phyloP scores from a whole-genome alignment of 2,329 filamentous ascomycete genomes.

The Fusarium udum region DNA sequence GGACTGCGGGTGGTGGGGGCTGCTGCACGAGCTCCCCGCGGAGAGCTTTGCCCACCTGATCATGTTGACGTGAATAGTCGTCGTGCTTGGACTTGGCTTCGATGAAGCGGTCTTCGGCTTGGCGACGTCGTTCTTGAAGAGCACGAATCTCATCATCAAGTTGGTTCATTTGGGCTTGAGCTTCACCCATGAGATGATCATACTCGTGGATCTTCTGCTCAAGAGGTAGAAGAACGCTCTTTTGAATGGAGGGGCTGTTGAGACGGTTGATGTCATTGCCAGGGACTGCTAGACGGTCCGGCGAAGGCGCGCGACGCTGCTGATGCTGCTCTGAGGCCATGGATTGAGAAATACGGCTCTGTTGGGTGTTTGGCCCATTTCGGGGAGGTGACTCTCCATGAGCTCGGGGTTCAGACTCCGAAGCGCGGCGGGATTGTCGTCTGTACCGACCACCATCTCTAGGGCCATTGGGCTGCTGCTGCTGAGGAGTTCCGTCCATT shows the following conservation, averaged over 20 bases:
- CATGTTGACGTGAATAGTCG: conserved; percentile 54
- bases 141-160: conserved; percentile 55
- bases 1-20: background rate
- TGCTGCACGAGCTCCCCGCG: conserved; percentile 48
- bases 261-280: conserved; percentile 51
- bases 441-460: conserved; percentile 36
- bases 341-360: conserved; percentile 28
- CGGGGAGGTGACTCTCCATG: conserved; percentile 25
- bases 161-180: conserved; percentile 53
- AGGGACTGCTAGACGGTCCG: conserved; percentile 24
- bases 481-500: conserved; percentile 34
- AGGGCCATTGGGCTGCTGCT: conserved; percentile 24
- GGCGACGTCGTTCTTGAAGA: conserved; percentile 53
- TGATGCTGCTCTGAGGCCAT: conserved; percentile 28
- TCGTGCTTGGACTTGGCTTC: conserved; percentile 57
- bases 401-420: conserved; percentile 27
- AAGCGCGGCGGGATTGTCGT: conserved; percentile 38
- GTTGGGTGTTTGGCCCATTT: conserved; percentile 26
- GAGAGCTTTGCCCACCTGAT: conserved; percentile 54
- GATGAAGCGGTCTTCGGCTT: conserved; percentile 53
- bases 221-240: conserved; percentile 56
- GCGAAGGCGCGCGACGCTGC: conserved; percentile 33
- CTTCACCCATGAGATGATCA: conserved; percentile 52
- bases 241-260: conserved; percentile 54
- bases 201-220: conserved; percentile 58